Base-by-base conservation (phyloP, 352 stramenopile species). In the Phytopythium vexans region DNA sequence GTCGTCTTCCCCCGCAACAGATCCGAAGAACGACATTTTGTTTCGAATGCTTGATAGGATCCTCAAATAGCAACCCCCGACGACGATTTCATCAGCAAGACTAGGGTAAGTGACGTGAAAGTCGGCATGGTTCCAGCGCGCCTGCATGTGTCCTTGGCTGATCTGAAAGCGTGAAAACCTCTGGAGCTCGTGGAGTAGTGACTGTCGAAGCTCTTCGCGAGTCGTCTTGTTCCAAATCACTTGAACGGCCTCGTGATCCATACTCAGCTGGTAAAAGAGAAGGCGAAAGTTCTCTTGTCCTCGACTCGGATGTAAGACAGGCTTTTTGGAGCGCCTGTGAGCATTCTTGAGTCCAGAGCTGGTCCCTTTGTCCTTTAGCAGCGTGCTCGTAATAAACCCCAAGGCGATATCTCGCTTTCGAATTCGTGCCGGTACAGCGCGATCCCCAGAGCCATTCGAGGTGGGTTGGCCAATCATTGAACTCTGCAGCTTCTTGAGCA, bases 61-160 rank as follows among this genome's bases (percentile, higher is more conserved):
- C 15, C 84, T 70, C 12, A 98, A 75, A 59, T 98, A 98, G 42
- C 90, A 89, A 21, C 77, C 89, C 27, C 89, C 93, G 33, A 98
- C 90, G 21, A 87, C 59, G 2, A 96, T 57, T 64, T 98, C 93
- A 21, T 83, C 67, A 10, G 70, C 63, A 6, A 99, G 66, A 33
- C 86, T 97, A 27, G 78, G 54, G 64, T 98, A 99, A 1, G 83
- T 62, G 10, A 99, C 89, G 11, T 51, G 58, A 53, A 98, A 99
- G 66, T 98, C 92, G 68, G 98, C 89, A 55, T 97, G 94, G 61
- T 99, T 99, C 96, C 96, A 99, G 12, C 92, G 73, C 34, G 94
- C 84, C 51, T 89, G 84, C 47, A 87, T 81, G 40, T 58, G 66
- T 2, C 70, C 80, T 14, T 71, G 64, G n/a, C 64, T 84, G 37